These are phyloP conservation scores for Allantophomopsis lycopodina DNA, from an alignment of 2,329 filamentous ascomycete species.

Conservation along the genomic window DNA sequence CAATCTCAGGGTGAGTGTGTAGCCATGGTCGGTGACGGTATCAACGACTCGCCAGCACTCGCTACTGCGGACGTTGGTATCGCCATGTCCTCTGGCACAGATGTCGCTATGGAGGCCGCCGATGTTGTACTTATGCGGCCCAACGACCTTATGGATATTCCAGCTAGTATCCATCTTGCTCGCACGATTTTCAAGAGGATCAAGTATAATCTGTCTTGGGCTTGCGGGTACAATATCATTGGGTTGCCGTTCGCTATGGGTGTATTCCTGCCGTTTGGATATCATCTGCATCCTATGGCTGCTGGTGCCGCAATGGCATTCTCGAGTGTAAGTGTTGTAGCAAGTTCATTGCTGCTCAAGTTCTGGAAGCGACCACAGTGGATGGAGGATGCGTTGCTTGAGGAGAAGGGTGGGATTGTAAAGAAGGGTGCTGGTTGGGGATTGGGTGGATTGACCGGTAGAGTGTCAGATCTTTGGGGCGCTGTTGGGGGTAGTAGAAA, in stretches of 20 bases:
- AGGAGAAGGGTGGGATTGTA: slow-evolving; percentile 33
- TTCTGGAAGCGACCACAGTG: slow-evolving; percentile 75
- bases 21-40: slow-evolving; percentile 96
- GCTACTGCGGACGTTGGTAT: slow-evolving; percentile 90
- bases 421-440: slow-evolving; percentile 16
- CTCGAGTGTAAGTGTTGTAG: slow-evolving; percentile 81
- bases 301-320: slow-evolving; percentile 89
- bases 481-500: slow-evolving; percentile 21
- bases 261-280: slow-evolving; percentile 78
- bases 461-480: slow-evolving; percentile 25
- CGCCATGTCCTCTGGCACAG: slow-evolving; percentile 81
- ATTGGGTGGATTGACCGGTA: slow-evolving; percentile 25
- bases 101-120: slow-evolving; percentile 95
- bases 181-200: slow-evolving; percentile 82
- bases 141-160: slow-evolving; percentile 85
- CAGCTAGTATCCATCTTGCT: slow-evolving; percentile 69
- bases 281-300: slow-evolving; percentile 83
- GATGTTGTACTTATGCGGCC: slow-evolving; percentile 93
- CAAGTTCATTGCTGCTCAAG: slow-evolving; percentile 70
- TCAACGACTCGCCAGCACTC: slow-evolving; percentile 94
- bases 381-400: slow-evolving; percentile 66
- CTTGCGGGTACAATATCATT: slow-evolving; percentile 82
- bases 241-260: slow-evolving; percentile 97
- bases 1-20: slow-evolving; percentile 65
- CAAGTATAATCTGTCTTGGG: slow-evolving; percentile 86